Conservation (phyloP, 208 protist species). For the Leishmania amazonensis region DNA sequence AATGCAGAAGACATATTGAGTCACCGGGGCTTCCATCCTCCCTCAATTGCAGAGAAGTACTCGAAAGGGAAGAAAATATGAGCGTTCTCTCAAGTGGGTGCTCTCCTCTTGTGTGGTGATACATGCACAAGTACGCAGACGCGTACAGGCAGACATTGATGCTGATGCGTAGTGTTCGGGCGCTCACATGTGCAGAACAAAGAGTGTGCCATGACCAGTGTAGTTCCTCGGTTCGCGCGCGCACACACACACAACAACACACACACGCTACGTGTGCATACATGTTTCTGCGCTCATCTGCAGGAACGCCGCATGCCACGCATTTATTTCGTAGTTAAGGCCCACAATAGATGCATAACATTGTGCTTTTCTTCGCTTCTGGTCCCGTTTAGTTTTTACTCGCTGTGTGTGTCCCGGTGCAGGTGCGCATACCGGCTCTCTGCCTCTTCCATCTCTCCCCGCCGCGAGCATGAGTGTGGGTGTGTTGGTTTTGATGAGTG, state of each 20-base stretch:
- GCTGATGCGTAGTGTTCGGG: not conserved
- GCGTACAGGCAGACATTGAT: not conserved
- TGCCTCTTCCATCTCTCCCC: not conserved
- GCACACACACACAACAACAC: not conserved
- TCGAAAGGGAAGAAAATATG: not conserved
- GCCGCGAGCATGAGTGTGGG: not conserved
- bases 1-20: not conserved
- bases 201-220: not conserved
- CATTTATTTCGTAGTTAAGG: slow-evolving; percentile 3
- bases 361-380: not conserved
- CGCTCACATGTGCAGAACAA: not conserved
- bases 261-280: not conserved
- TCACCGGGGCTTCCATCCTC: not conserved
- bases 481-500: not conserved
- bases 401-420: not conserved
- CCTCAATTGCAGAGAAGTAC: not conserved
- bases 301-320: not conserved
- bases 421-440: not conserved
- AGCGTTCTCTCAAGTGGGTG: not conserved
- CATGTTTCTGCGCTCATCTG: not conserved
- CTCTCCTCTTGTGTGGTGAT: not conserved
- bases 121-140: not conserved
- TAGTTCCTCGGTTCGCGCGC: not conserved
- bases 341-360: too few species aligned
- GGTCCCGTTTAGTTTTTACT: slow-evolving; percentile 8